A percentile compares a stretch with the other conserved stretches of the same genome.
Evolutionary conservation across 108 stramenopile genomes (phyloP).

Genomic region (Skeletonema marinoi): DNA sequence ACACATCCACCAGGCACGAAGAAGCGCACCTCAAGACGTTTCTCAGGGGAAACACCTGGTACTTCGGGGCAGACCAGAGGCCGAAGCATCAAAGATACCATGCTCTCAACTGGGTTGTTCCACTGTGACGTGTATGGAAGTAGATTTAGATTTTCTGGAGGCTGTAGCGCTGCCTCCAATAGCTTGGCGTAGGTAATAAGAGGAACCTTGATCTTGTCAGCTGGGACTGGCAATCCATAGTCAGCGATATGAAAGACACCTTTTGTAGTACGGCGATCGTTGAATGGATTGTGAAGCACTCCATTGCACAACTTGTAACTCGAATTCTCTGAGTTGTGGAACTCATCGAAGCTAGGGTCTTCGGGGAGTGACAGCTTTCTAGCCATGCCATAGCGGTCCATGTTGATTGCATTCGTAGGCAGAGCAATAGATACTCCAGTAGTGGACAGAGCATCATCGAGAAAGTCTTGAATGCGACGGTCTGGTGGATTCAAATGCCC

Average conservation of each 20-base stretch:
- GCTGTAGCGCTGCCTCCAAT: constrained; percentile 55
- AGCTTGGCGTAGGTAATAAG: constrained; percentile 53
- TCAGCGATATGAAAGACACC: constrained; percentile 64
- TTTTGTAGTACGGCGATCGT: constrained; percentile 60
- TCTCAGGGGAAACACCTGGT: constrained; percentile 54
- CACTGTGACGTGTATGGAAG: constrained; percentile 59
- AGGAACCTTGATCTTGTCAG: constrained; percentile 61
- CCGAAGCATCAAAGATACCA: constrained; percentile 58
- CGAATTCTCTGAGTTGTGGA: constrained; percentile 50
- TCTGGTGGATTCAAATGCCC: constrained; percentile 54
- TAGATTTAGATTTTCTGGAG: constrained; percentile 51
- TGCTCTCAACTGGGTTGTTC: constrained; percentile 50
- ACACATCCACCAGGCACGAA: constrained; percentile 65
- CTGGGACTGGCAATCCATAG: constrained; percentile 62
- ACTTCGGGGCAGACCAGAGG: constrained; percentile 61
- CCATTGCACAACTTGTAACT: constrained; percentile 52
- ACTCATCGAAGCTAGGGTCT: constrained; percentile 44
- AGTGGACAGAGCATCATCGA: constrained; percentile 50
- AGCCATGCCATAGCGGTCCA: constrained; percentile 62
- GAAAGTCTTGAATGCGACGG: constrained; percentile 55
- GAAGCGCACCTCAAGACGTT: constrained; percentile 61
- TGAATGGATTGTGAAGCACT: constrained; percentile 59
- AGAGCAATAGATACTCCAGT: constrained; percentile 47
- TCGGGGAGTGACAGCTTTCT: constrained; percentile 57
- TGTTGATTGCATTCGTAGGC: constrained; percentile 42